phyloP scores from a whole-genome alignment of 2,329 filamentous ascomycete genomes.

The Pyrenophora seminiperda region DNA sequence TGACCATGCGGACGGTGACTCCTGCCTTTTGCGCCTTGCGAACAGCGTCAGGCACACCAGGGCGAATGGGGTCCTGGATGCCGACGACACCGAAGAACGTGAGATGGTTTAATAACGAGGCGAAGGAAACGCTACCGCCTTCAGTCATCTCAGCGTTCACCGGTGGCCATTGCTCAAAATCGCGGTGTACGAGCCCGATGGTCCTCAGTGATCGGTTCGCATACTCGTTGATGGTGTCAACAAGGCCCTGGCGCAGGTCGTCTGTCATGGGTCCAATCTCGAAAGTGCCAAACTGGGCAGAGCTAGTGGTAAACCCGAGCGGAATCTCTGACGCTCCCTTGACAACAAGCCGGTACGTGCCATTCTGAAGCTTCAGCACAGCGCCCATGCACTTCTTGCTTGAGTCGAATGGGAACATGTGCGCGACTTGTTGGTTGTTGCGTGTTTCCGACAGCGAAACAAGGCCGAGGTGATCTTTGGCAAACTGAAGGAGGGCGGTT shows the following conservation, averaged over 20 bases:
- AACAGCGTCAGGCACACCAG: slow-evolving; percentile 85
- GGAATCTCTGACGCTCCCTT: slow-evolving; percentile 65
- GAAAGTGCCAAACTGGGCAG: slow-evolving; percentile 24
- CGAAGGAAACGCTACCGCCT: slow-evolving; percentile 28
- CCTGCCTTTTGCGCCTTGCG: slow-evolving; percentile 86
- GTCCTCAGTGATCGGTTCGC: slow-evolving; percentile 50
- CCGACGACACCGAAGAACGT: slow-evolving; percentile 89
- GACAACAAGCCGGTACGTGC: slow-evolving; percentile 57
- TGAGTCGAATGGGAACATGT: slow-evolving; percentile 62
- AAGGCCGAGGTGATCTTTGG: slow-evolving; percentile 58
- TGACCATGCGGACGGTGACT: slow-evolving; percentile 95
- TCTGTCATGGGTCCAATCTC: slow-evolving; percentile 22
- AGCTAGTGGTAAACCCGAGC: slow-evolving; percentile 50
- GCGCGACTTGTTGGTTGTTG: slow-evolving; percentile 53
- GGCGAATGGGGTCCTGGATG: slow-evolving; percentile 93
- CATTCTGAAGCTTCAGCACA: slow-evolving; percentile 56
- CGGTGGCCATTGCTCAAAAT: slow-evolving; percentile 47
- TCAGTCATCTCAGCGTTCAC: slow-evolving; percentile 23
- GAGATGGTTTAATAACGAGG: slow-evolving; percentile 51
- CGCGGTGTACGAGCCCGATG: slow-evolving; percentile 50
- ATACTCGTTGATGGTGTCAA: slow-evolving; percentile 45
- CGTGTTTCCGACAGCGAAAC: slow-evolving; percentile 56
- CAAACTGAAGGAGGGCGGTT: slow-evolving; percentile 59
- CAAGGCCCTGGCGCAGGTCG: slow-evolving; percentile 25
- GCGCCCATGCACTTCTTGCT: slow-evolving; percentile 63